Conservation (phyloP, 768 basidiomycete species). For the Panaeolus cyanescens region DNA sequence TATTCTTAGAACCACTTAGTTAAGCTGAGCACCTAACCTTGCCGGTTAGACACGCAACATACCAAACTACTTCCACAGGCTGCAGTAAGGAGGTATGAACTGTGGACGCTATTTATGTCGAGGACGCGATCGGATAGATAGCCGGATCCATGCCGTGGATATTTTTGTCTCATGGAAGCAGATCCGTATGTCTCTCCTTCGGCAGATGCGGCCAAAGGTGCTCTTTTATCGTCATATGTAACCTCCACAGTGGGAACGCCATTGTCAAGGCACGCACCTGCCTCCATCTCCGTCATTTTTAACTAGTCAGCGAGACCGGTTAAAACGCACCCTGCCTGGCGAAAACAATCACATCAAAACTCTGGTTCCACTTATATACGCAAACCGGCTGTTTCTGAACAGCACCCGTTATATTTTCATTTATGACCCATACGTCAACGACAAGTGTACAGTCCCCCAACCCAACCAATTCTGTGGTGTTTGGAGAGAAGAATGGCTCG, state of each 20-base stretch:
- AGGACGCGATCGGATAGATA: too few relatives aligned
- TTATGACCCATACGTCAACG: neutral
- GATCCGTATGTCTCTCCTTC: conserved; percentile 5
- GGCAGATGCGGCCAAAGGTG: neutral
- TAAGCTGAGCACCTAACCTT: too few relatives aligned
- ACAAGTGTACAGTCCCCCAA: neutral
- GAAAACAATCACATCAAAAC: neutral
- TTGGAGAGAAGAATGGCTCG: neutral
- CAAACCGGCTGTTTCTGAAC: neutral
- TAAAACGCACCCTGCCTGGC: neutral
- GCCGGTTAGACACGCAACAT: too few relatives aligned
- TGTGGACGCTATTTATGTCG: too few relatives aligned
- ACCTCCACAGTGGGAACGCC: neutral
- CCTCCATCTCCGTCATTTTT: neutral
- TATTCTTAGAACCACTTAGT: too few relatives aligned
- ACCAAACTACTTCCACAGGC: too few relatives aligned
- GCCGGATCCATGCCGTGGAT: neutral
- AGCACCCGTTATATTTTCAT: neutral
- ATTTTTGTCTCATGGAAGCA: conserved; percentile 9
- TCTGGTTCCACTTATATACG: neutral
- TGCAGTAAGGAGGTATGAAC: too few relatives aligned
- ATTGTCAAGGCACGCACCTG: neutral
- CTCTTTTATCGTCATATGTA: neutral
- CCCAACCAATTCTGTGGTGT: neutral
- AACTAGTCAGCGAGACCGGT: conserved; percentile 1